Conservation (phyloP, 1,139 yeast genomes). For the Suhomyces guaymorum region DNA sequence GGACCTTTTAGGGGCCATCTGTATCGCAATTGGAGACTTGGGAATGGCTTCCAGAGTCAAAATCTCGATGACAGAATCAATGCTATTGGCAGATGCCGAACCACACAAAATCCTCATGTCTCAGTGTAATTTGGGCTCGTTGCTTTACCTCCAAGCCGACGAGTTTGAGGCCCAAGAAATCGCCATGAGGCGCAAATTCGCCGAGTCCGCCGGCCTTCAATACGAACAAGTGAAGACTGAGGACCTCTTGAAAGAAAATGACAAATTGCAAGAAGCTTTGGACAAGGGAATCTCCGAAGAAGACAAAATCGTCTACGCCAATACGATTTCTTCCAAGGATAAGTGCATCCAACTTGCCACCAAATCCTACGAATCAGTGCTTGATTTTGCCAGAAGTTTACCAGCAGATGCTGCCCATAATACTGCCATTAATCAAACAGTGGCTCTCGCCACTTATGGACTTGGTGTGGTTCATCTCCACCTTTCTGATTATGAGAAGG, state of each 20-base stretch:
- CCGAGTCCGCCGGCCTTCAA: slow-evolving; percentile 26
- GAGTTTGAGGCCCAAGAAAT: slow-evolving; percentile 56
- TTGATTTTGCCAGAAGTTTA: slow-evolving; percentile 53
- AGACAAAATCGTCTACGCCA: slow-evolving; percentile 22
- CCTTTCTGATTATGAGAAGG: slow-evolving; percentile 51
- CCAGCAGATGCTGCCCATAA: slow-evolving; percentile 33
- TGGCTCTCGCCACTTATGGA: slow-evolving; percentile 82
- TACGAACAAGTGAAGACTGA: slow-evolving; percentile 24
- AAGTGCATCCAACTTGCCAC: slow-evolving; percentile 46
- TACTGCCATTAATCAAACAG: slow-evolving; percentile 49
- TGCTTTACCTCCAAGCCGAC: slow-evolving; percentile 71
- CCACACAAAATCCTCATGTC: slow-evolving; percentile 65
- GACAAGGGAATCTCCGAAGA: slow-evolving; percentile 10
- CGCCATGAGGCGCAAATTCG: slow-evolving; percentile 28
- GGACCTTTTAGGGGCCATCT: slow-evolving; percentile 67
- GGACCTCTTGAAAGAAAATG: slow-evolving; percentile 3
- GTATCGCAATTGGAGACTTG: slow-evolving; percentile 66
- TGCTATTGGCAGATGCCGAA: slow-evolving; percentile 70
- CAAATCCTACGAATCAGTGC: slow-evolving; percentile 53
- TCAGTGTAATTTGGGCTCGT: slow-evolving; percentile 71
- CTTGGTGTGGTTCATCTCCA: slow-evolving; percentile 78
- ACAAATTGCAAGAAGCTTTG: slow-evolving; percentile 14
- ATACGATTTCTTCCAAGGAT: slow-evolving; percentile 30
- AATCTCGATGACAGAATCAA: slow-evolving; percentile 68
- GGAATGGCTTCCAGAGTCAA: slow-evolving; percentile 63